Percentiles rank a stretch among this genome's conserved stretches.
These are phyloP conservation scores for Prunus armeniaca DNA, from an alignment of 306 rosid species.

Conservation along the genomic window DNA sequence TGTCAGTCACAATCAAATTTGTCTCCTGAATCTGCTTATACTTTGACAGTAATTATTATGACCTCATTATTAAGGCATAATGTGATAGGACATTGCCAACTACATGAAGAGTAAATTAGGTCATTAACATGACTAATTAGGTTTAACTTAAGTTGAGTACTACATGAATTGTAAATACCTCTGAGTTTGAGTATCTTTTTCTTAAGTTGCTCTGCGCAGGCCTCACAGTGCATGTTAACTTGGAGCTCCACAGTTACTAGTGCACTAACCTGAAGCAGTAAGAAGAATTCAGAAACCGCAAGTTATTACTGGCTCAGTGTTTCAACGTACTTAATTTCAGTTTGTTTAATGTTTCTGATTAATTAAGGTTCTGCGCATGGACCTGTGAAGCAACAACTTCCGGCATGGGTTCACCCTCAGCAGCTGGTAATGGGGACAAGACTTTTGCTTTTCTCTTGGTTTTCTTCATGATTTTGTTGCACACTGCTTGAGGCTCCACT, in stretches of 20 bases:
- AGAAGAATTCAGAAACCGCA: background rate
- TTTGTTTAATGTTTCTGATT: background rate
- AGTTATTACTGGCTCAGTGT: background rate
- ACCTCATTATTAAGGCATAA: too few species aligned
- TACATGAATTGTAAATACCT: slow-evolving; percentile 40
- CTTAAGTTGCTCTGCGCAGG: slow-evolving; percentile 91
- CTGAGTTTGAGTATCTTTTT: slow-evolving; percentile 88
- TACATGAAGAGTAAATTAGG: too few species aligned
- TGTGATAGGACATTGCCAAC: background rate
- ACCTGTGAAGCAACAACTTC: slow-evolving; percentile 84
- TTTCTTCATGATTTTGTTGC: slow-evolving; percentile 58
- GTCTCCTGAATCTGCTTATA: too few species aligned
- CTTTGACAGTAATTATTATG: too few species aligned
- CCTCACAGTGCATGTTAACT: slow-evolving; percentile 95
- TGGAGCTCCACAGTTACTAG: slow-evolving; percentile 72
- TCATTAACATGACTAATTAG: too few species aligned
- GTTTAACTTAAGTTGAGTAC: too few species aligned
- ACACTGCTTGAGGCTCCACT: slow-evolving; percentile 75
- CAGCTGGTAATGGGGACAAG: slow-evolving; percentile 68
- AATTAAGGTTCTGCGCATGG: background rate
- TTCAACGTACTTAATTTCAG: background rate
- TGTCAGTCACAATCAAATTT: too few species aligned
- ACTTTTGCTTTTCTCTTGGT: slow-evolving; percentile 60
- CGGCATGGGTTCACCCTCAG: slow-evolving; percentile 82
- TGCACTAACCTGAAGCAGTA: slow-evolving; percentile 58